phyloP scores from a whole-genome alignment of 23 red algal species.

The Porphyridium purpureum region DNA sequence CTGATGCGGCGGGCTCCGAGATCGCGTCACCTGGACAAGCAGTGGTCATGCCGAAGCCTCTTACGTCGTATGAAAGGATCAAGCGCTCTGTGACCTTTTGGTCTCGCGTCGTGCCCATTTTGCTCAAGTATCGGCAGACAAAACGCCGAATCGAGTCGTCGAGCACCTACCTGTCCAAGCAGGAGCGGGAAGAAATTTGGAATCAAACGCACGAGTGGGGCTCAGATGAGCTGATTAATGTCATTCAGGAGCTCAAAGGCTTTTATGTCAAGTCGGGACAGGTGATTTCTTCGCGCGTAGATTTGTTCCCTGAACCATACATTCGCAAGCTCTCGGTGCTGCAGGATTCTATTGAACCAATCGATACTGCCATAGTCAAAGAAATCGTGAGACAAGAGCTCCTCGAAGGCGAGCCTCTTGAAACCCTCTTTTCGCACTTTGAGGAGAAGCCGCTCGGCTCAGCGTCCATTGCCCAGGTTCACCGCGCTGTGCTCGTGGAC shows the following conservation, averaged over 20 bases:
- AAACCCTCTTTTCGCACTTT: slow-evolving; percentile 36
- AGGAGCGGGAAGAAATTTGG: slow-evolving; percentile 41
- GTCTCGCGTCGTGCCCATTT: slow-evolving; percentile 64
- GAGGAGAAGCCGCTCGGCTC: slow-evolving; percentile 46
- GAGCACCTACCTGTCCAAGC: slow-evolving; percentile 4
- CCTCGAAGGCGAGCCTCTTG: not conserved
- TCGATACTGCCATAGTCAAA: slow-evolving; percentile 32
- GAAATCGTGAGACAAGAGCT: too few relatives aligned
- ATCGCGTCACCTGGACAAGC: too few relatives aligned
- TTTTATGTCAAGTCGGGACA: slow-evolving; percentile 86
- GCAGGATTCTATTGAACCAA: slow-evolving; percentile 44
- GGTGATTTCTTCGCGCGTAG: slow-evolving; percentile 41
- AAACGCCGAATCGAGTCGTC: slow-evolving; percentile 17
- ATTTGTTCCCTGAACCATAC: slow-evolving; percentile 72
- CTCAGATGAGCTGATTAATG: slow-evolving; percentile 41
- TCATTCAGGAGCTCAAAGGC: slow-evolving; percentile 71
- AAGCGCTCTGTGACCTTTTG: slow-evolving; percentile 71
- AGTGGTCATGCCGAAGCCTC: too few relatives aligned
- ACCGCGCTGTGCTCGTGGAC: slow-evolving; percentile 2
- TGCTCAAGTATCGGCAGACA: slow-evolving; percentile 51
- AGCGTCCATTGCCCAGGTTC: slow-evolving; percentile 88
- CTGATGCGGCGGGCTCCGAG: too few relatives aligned
- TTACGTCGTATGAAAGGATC: too few relatives aligned
- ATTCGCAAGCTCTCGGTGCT: slow-evolving; percentile 32
- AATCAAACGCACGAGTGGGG: slow-evolving; percentile 65